Conservation (phyloP, 2,329 filamentous ascomycete species). For the Myriosclerotinia scirpicola region DNA sequence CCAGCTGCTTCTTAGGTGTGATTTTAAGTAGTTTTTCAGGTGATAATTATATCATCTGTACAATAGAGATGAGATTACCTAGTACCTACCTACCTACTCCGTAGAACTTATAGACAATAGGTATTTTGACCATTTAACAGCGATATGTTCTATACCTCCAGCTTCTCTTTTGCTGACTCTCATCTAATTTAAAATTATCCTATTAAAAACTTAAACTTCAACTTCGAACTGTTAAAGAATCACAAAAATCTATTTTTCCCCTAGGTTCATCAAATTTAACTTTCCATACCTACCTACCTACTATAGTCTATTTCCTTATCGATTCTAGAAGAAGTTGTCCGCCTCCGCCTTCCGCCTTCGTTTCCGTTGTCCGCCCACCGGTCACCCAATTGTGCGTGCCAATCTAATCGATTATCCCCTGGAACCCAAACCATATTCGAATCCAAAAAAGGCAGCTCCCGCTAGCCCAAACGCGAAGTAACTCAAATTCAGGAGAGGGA, state of each 20-base stretch:
- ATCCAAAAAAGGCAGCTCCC: neutral
- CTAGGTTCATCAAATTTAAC: neutral
- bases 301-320: no score
- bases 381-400: no score
- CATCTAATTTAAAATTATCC: neutral
- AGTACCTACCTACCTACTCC: neutral
- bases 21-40: neutral
- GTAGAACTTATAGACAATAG: no score
- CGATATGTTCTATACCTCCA: neutral
- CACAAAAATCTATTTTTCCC: neutral
- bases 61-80: neutral
- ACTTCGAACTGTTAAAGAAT: neutral
- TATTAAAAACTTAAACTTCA: neutral
- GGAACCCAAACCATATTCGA: constrained; percentile 6
- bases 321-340: no score
- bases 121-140: neutral
- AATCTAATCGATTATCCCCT: no score
- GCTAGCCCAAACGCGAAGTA: constrained; percentile 12
- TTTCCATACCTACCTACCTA: neutral
- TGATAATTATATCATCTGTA: neutral
- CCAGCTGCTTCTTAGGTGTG: no score
- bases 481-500: constrained; percentile 13
- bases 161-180: neutral
- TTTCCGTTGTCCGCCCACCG: no score
- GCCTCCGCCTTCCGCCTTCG: no score